phyloP scores from a whole-genome alignment of 495 filamentous ascomycete species.

The Clohesyomyces aquaticus region DNA sequence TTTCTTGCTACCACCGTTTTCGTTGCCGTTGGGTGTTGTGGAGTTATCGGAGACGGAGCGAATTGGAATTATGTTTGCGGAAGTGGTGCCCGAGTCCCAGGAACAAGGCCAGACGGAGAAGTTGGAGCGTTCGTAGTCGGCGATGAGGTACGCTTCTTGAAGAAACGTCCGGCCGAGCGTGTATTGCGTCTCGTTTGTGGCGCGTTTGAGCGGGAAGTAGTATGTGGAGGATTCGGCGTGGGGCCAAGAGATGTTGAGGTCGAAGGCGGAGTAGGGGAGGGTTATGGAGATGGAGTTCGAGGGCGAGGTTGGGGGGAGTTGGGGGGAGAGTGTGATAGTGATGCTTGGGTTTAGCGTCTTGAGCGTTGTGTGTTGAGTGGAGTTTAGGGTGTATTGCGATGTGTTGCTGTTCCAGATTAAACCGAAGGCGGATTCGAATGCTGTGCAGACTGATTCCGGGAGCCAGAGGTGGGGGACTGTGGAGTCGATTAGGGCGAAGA shows the following conservation, averaged over 20 bases:
- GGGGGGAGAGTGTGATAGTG: conserved; percentile 54
- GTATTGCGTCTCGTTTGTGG: conserved; percentile 57
- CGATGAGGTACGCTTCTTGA: conserved; percentile 59
- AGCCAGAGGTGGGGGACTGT: not conserved
- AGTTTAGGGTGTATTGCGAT: not conserved
- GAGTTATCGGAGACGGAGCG: conserved; percentile 35
- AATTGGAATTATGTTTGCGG: conserved; percentile 56
- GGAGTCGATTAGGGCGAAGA: conserved; percentile 1
- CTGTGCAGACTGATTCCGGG: conserved; percentile 6
- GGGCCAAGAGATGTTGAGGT: conserved; percentile 48
- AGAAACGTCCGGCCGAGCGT: conserved; percentile 60
- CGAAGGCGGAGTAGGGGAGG: conserved; percentile 59
- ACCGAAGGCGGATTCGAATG: conserved; percentile 3
- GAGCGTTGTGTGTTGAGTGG: not conserved
- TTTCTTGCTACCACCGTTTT: not conserved
- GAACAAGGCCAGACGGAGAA: conserved; percentile 56
- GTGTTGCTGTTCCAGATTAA: not conserved
- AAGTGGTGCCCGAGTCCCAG: conserved; percentile 63
- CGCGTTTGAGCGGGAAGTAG: conserved; percentile 60
- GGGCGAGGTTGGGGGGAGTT: conserved; percentile 42
- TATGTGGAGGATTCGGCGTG: conserved; percentile 47
- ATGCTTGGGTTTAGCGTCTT: conserved; percentile 50
- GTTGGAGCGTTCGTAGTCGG: conserved; percentile 51
- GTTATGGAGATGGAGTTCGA: conserved; percentile 53
- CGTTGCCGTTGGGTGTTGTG: conserved; percentile 48